Percentiles rank a stretch among this genome's conserved stretches.
These are phyloP conservation scores for Naganishia sp. DNA, from an alignment of 1,284 basidiomycete species.

Conservation along the genomic window DNA sequence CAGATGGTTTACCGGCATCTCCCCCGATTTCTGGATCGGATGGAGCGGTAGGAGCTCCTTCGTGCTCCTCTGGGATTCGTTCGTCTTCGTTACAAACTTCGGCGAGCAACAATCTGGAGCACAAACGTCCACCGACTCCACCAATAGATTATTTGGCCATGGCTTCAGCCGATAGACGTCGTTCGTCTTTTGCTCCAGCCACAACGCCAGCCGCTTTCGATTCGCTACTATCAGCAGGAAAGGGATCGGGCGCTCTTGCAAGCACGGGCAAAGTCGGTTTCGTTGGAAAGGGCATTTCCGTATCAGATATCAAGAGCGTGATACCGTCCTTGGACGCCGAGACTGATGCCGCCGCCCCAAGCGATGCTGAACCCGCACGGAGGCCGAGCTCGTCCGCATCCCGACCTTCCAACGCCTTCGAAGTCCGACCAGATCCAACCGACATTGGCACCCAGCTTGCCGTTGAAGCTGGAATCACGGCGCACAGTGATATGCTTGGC, in stretches of 20 bases:
- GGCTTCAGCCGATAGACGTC: slow-evolving; percentile 11
- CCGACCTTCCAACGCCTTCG: neutral
- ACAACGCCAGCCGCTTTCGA: neutral
- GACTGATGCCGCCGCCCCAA: neutral
- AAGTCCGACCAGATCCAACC: slow-evolving; percentile 9
- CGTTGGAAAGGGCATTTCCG: slow-evolving; percentile 10
- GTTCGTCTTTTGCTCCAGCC: slow-evolving; percentile 6
- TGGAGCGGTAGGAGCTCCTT: neutral
- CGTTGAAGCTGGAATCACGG: slow-evolving; percentile 16
- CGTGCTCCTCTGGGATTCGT: neutral
- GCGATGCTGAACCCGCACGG: neutral
- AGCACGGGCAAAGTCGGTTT: slow-evolving; percentile 13
- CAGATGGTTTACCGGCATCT: neutral
- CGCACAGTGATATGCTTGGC: neutral
- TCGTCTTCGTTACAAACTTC: neutral
- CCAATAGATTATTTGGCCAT: slow-evolving; percentile 25
- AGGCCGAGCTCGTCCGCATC: neutral
- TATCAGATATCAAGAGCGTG: slow-evolving; percentile 11
- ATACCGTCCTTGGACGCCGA: slow-evolving; percentile 2
- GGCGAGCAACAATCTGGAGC: neutral
- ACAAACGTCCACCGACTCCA: slow-evolving; percentile 1
- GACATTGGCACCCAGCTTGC: slow-evolving; percentile 23
- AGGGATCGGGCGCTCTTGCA: neutral
- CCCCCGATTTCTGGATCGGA: neutral
- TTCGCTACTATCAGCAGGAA: neutral